phyloP scores from a whole-genome alignment of 768 basidiomycete species.

The Xanthoconium purpureum region DNA sequence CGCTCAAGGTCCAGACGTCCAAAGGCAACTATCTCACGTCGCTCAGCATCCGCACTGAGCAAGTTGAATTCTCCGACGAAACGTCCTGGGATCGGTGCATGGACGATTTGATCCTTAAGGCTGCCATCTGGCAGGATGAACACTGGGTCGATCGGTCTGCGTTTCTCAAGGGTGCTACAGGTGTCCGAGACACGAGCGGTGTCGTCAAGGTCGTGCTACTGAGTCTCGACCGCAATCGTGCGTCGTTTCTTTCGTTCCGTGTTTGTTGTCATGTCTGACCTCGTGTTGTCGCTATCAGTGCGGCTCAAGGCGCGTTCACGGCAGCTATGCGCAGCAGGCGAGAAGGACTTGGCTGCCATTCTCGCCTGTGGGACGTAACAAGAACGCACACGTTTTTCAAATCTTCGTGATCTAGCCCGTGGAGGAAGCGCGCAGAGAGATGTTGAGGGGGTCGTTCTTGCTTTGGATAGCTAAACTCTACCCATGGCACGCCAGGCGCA shows the following conservation, averaged over 20 bases:
- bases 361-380: slow-evolving; percentile 40
- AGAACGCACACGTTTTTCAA: not conserved
- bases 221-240: slow-evolving; percentile 89
- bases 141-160: slow-evolving; percentile 87
- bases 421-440: slow-evolving; percentile 1
- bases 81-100: slow-evolving; percentile 66
- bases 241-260: slow-evolving; percentile 33
- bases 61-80: slow-evolving; percentile 64
- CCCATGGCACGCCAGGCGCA: slow-evolving; percentile 31
- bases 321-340: slow-evolving; percentile 80
- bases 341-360: slow-evolving; percentile 78
- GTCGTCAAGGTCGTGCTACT: slow-evolving; percentile 84
- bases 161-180: slow-evolving; percentile 49
- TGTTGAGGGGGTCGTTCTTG: slow-evolving; percentile 3
- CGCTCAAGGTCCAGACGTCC: slow-evolving; percentile 92
- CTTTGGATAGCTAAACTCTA: slow-evolving; percentile 8
- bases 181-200: slow-evolving; percentile 37
- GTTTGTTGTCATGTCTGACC: slow-evolving; percentile 12
- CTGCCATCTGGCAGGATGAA: slow-evolving; percentile 89
- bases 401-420: slow-evolving; percentile 4
- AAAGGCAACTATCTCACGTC: slow-evolving; percentile 90
- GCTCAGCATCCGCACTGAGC: slow-evolving; percentile 79
- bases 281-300: slow-evolving; percentile 46
- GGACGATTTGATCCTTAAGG: slow-evolving; percentile 93
- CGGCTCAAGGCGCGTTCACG: slow-evolving; percentile 87